Evolutionary conservation across 1,284 basidiomycete species (phyloP), one percentile per base, ranked within the genome.

Genomic region (Xerocomus amazonicus): DNA sequence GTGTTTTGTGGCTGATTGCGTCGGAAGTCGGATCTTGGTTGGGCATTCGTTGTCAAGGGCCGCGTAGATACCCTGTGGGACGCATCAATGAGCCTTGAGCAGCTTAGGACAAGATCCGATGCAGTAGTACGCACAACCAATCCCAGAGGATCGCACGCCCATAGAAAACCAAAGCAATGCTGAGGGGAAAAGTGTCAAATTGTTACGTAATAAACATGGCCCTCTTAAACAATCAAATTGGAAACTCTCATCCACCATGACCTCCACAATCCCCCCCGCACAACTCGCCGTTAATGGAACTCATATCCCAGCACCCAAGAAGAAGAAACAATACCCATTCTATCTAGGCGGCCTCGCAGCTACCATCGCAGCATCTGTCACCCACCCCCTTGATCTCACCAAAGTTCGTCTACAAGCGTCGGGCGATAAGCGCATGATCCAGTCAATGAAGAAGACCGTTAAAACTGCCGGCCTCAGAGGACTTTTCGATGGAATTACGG

Each of bases 381-480:
- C 64, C 4, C 63, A 79, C 67, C 91, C 92, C 9, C 74, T 94
- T 42, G 91, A 94, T 72, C 76, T 94, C 48, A 93, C 90, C 27
- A 93, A 92, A 76, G 91, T 89, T 58, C 80, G 90, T 43, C 73
- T 93, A 53, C 91, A 93, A 70, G 90, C 90, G 8, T 87, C 87
- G 1, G 88, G 87, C 38, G 90, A 93, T 72, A 92, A 91, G 70
- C 78, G 86, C 43, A 92, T 93, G 90, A 71, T 92, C 63, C 71
- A 80, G 63, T 87, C 83, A 58, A 74, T 93, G 2, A 75, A 76
- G 68, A 91, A 91, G 76, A 93, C 91, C 0, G 74, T 86, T 48
- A 73, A 75, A 62, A 84, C 84, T 1, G 84, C 82, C 75, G 89
- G 89, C 47, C 68, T 77, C 31, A 77, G 84, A 41, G 92, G 92